Base-by-base conservation (phyloP, 1,284 basidiomycete genomes). In the Apiotrichum domesticum region DNA sequence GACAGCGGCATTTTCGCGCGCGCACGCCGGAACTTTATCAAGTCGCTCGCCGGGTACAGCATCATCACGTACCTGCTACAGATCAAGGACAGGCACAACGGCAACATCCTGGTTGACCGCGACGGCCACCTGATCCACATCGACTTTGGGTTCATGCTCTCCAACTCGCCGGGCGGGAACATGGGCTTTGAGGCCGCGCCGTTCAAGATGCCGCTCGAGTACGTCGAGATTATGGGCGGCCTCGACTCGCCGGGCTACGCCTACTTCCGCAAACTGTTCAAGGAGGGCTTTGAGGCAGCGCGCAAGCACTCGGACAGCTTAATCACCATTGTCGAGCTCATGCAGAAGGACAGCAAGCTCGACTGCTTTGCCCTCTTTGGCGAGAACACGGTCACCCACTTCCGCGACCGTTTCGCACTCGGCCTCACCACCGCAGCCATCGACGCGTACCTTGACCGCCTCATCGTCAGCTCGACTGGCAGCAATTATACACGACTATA, bases 11-110 rank as follows among this genome's bases (percentile, higher is more conserved):
- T 87, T 66, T 97, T 90, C 71, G 84, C 81, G 13, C 84, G 90
- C 47, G 93, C 87, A 21, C 88, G 88, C 78, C 85, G 83, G 62
- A 96, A 89, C 70, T 98, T 99, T 77, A 90, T 91, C 51, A 90
- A 91, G 73, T 96, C 92, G 1, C 80, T 99, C 14, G 96, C 95
- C 59, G 90, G 90, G 10, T 98, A 98, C 75, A 96, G 92, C 1
- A 82, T 98, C 59, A 86, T 98, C 46, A 94, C 91, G 10, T 98
- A 91, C 75, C 84, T 98, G 29, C 83, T 99, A 3, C 96, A 98
- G 79, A 90, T 99, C 77, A 99, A 99, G 77, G 95, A 98, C 77
- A 84, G 96, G 32, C 96, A 99, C 73, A 99, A 99, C 69, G 96
- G 96, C 47, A 99, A 98, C 73, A 98, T 99, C 58, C 83, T 99